Evolutionary conservation across 1,284 basidiomycete genomes (phyloP), one percentile per base, ranked within the genome.

Genomic region (Malassezia slooffiae): DNA sequence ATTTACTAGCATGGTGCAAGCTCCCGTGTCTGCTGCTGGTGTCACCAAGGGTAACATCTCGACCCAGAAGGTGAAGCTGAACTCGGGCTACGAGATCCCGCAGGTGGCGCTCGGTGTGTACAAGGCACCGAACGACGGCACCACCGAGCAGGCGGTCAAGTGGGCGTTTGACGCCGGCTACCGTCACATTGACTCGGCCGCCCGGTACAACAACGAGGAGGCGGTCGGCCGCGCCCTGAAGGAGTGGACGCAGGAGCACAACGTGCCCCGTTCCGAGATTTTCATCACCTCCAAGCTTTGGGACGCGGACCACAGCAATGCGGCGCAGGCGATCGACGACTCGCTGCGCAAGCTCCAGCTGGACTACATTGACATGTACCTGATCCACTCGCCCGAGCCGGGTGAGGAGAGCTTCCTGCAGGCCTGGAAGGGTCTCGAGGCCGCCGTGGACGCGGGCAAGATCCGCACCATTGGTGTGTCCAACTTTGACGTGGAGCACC

Each of bases 251-350:
- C 38, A 50, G 43, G 47, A 48, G 3, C 44, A 56, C 45, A 62
- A 66, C 33, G 61, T 69, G 3, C 50, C 60, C 26, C 62, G 70
- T 30, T 54, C 58, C 34, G 58, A 71, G 40, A 55, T 71, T 37
- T 71, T 69, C 54, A 63, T 71, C 52, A 71, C 70, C 41, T 62
- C 67, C 30, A 69, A 70, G 58, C 61, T 65, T 34, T 67, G 57
- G 57, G 64, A 67, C 27, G 60, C 56, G 27, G 66, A 67, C 54
- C 63, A 67, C 45, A 57, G 62, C 52, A 52, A 56, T 38, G 58
- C 60, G 16, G 55, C 55, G 17, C 62, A 57, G 15, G 66, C 64
- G 39, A 59, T 69, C 38, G 57, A 62, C 19, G 62, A 66, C 31
- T 68, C 66, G 49, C 61, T 68, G 47, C 60, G 63, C 49, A 62